These are phyloP conservation scores for Claviceps sp. DNA, from an alignment of 2,329 filamentous ascomycete genomes.

Conservation along the genomic window DNA sequence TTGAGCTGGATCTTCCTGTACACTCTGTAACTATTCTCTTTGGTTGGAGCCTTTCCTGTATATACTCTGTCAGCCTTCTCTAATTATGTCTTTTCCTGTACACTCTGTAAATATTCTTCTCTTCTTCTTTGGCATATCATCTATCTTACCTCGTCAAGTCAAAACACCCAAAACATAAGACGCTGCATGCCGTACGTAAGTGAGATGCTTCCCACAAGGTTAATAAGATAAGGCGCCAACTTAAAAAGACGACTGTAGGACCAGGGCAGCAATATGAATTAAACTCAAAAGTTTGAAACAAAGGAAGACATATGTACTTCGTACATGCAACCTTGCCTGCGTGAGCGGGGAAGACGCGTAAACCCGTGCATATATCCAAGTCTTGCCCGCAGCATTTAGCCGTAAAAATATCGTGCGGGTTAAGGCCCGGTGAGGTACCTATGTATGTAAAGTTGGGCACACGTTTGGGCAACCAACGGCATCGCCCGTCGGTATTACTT, in stretches of 20 bases:
- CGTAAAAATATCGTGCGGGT: not conserved
- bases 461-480: not conserved
- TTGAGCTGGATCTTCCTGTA: no score
- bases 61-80: no score
- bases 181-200: not conserved
- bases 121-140: not conserved
- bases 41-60: no score
- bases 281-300: no score
- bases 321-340: not conserved
- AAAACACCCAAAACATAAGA: not conserved
- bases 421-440: not conserved
- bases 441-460: not conserved
- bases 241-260: not conserved
- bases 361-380: slow-evolving; percentile 2
- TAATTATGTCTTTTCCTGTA: not conserved
- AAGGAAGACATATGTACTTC: not conserved
- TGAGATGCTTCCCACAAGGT: not conserved
- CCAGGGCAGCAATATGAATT: not conserved
- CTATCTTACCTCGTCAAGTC: not conserved
- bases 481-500: not conserved
- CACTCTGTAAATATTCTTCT: not conserved
- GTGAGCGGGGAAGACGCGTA: not conserved
- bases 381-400: not conserved
- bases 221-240: not conserved
- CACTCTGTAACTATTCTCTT: no score